These are phyloP conservation scores for Posidonia australis DNA, from an alignment of 106 monocot species.

Conservation along the genomic window DNA sequence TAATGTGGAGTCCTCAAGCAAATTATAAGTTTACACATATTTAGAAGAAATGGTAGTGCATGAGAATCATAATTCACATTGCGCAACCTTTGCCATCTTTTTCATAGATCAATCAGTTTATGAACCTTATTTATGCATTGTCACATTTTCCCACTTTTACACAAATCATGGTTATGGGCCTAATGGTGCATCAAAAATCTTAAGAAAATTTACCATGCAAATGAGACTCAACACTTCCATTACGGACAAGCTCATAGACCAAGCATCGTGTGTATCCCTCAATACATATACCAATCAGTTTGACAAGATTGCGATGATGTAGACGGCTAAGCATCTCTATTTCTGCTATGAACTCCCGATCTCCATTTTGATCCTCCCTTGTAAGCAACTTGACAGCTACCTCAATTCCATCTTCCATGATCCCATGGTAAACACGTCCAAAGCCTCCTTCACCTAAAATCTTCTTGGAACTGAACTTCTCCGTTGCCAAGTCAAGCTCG, in stretches of 20 bases:
- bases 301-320: slow-evolving; percentile 96
- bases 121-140: not conserved
- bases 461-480: slow-evolving; percentile 37
- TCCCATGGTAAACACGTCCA: slow-evolving; percentile 61
- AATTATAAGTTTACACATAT: no score
- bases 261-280: slow-evolving; percentile 58
- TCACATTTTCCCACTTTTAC: not conserved
- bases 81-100: no score
- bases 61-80: no score
- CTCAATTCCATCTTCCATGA: slow-evolving; percentile 39
- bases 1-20: no score
- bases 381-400: slow-evolving; percentile 52
- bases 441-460: slow-evolving; percentile 73
- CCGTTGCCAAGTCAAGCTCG: slow-evolving; percentile 51
- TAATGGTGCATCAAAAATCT: not conserved
- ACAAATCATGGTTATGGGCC: not conserved
- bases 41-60: no score
- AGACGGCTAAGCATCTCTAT: slow-evolving; percentile 88
- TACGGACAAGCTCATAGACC: slow-evolving; percentile 60
- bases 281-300: slow-evolving; percentile 90
- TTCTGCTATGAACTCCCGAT: slow-evolving; percentile 67
- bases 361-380: slow-evolving; percentile 48
- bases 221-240: slow-evolving; percentile 77
- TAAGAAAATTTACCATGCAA: slow-evolving; percentile 35
- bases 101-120: not conserved